Evolutionary conservation across 768 basidiomycete species (phyloP), one percentile per base, ranked within the genome.

Genomic region (Cytidiella melzeri): DNA sequence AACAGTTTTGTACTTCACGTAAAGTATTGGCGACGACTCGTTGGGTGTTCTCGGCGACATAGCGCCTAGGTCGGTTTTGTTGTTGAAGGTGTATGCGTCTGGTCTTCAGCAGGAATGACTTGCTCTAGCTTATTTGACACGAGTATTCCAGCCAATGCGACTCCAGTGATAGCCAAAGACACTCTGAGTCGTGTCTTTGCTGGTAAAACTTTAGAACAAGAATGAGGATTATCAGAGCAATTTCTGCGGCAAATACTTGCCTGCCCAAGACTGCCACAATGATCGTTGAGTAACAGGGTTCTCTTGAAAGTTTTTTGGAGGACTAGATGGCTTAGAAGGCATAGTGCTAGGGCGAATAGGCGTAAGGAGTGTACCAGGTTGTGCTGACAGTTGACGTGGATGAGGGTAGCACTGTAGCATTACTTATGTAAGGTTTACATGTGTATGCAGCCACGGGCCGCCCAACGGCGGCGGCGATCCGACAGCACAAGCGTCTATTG

Each of bases 71-170:
- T 34, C 24, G 18, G 53, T 11, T 26, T 40, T 41, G 7, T 52
- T n/a, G 19, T 18, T 26, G 24, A n/a, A n/a, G n/a, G n/a, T n/a
- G n/a, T n/a, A n/a, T n/a, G n/a, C n/a, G n/a, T n/a, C n/a, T n/a
- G n/a, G n/a, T n/a, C 30, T 34, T 34, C 30, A 34, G 59, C 24
- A 13, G 65, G 64, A 0, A 63, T 30, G 4, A 38, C 37, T 34
- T 54, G 34, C 43, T 68, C 67, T 6, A 68, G 62, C 38, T 55
- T 48, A 52, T 68, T 60, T 18, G 67, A 67, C 34, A 61, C 45
- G 42, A 53, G 56, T 1, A 69, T 53, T 18, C 67, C 67, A 1
- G 57, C 55, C 18, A 59, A 27, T 5, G 66, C 66, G 41, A 68
- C 52, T 1, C 57, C 61, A 11, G 65, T 66, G 36, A 68, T 44